Evolutionary conservation across 2,329 filamentous ascomycete genomes (phyloP).

Genomic region (Fusarium irregulare): DNA sequence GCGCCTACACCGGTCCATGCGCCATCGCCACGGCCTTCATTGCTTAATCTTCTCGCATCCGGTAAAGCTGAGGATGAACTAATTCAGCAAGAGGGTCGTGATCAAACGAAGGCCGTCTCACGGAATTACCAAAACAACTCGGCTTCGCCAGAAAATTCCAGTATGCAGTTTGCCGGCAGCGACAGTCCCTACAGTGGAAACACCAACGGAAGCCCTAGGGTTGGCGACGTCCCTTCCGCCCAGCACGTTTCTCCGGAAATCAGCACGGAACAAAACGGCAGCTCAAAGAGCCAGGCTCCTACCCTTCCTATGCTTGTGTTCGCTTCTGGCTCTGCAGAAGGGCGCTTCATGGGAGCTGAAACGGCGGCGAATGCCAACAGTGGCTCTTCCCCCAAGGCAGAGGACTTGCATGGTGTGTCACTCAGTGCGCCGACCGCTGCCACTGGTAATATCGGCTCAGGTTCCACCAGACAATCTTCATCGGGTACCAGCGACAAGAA

Average conservation of each 20-base stretch:
- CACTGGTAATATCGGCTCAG: conserved; percentile 26
- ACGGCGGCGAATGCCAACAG: background rate
- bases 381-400: background rate
- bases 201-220: conserved; percentile 17
- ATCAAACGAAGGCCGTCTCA: background rate
- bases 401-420: conserved; percentile 29
- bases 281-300: conserved; percentile 9
- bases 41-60: conserved; percentile 27
- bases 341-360: conserved; percentile 1
- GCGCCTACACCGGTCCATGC: conserved; percentile 26
- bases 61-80: conserved; percentile 8
- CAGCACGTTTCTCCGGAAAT: conserved; percentile 15
- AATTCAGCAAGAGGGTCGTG: background rate
- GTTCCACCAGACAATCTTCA: conserved; percentile 17
- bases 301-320: conserved; percentile 5
- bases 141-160: conserved; percentile 3
- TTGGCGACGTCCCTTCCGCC: background rate
- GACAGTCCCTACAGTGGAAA: conserved; percentile 26
- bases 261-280: conserved; percentile 11
- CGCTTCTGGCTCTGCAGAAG: background rate
- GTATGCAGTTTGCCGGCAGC: conserved; percentile 15
- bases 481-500: conserved; percentile 20
- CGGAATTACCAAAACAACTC: background rate
- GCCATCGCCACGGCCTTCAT: conserved; percentile 26
- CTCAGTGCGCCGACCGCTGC: conserved; percentile 31